Percentiles rank a stretch among this genome's conserved stretches.
These are phyloP conservation scores for Phoma herbarum DNA, from an alignment of 2,329 filamentous ascomycete species.

Conservation along the genomic window DNA sequence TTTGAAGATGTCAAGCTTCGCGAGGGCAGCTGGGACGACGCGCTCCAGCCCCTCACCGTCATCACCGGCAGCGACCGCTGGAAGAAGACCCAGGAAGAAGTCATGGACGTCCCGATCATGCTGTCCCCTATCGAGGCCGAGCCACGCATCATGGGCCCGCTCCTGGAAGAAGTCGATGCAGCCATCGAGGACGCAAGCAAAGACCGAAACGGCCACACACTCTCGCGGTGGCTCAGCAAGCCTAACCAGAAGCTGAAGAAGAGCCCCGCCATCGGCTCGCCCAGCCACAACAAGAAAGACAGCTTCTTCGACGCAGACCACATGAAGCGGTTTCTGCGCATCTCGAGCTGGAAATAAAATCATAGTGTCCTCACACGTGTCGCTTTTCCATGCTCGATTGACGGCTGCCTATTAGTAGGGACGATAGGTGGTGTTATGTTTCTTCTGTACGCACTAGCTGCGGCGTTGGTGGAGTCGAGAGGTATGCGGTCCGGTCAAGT, in stretches of 20 bases:
- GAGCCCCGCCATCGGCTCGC: conserved; percentile 21
- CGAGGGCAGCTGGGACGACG: conserved; percentile 81
- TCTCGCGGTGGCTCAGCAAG: conserved; percentile 47
- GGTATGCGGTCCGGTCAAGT: conserved; percentile 23
- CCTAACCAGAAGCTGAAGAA: conserved; percentile 31
- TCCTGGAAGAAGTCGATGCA: conserved; percentile 44
- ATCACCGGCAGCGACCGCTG: conserved; percentile 53
- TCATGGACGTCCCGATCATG: conserved; percentile 54
- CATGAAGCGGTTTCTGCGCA: conserved; percentile 48
- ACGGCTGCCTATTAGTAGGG: not conserved
- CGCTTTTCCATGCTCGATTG: not conserved
- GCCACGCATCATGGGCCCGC: conserved; percentile 47
- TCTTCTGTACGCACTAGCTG: conserved; percentile 20
- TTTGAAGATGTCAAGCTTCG: conserved; percentile 79
- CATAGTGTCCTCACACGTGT: too few species aligned
- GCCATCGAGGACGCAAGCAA: conserved; percentile 37
- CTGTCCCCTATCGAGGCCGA: conserved; percentile 46
- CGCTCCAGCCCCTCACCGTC: conserved; percentile 73
- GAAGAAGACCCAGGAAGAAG: conserved; percentile 53
- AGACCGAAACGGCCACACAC: conserved; percentile 33
- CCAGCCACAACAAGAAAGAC: conserved; percentile 38
- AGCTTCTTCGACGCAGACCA: conserved; percentile 50
- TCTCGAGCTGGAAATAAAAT: conserved; percentile 46
- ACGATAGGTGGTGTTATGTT: not conserved
- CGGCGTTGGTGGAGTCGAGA: conserved; percentile 21